A percentile compares a stretch with the other conserved stretches of the same genome.
Conservation (phyloP, 257 asterid species). For the Solanum phureja region DNA sequence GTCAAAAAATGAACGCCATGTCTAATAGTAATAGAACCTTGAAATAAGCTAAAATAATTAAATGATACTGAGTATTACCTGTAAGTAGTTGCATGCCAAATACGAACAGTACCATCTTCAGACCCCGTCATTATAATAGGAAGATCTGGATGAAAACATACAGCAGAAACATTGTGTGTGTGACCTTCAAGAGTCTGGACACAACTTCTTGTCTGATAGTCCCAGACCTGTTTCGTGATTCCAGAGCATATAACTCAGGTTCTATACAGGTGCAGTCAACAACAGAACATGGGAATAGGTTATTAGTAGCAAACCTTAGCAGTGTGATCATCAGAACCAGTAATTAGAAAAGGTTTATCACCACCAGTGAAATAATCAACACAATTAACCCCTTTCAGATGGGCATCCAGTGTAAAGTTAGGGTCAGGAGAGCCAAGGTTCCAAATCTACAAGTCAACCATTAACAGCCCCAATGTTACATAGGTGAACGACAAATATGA, state of each 20-base stretch:
- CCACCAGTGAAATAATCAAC: conserved; percentile 98
- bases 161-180: conserved; percentile 99
- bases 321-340: conserved; percentile 99
- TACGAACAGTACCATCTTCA: conserved; percentile 99
- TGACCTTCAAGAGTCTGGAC: conserved; percentile 99
- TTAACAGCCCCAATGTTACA: background rate
- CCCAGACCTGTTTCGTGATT: conserved; percentile 76
- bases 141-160: conserved; percentile 97
- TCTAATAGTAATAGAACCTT: background rate
- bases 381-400: conserved; percentile 92
- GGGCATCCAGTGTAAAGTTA: conserved; percentile 95
- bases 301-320: conserved; percentile 65
- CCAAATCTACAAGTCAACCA: conserved; percentile 64
- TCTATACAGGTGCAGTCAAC: background rate
- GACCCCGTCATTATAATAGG: conserved; percentile 97
- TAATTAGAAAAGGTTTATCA: conserved; percentile 85
- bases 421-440: conserved; percentile 99
- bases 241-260: conserved; percentile 1
- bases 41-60: background rate
- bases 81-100: conserved; percentile 97
- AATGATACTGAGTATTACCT: conserved; percentile 31
- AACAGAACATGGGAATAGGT: conserved; percentile 4
- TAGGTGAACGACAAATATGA: background rate
- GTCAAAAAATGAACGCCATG: background rate
- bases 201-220: conserved; percentile 95